These are phyloP conservation scores for Sclerotinia nivalis DNA, from an alignment of 2,329 filamentous ascomycete genomes.

Conservation along the genomic window DNA sequence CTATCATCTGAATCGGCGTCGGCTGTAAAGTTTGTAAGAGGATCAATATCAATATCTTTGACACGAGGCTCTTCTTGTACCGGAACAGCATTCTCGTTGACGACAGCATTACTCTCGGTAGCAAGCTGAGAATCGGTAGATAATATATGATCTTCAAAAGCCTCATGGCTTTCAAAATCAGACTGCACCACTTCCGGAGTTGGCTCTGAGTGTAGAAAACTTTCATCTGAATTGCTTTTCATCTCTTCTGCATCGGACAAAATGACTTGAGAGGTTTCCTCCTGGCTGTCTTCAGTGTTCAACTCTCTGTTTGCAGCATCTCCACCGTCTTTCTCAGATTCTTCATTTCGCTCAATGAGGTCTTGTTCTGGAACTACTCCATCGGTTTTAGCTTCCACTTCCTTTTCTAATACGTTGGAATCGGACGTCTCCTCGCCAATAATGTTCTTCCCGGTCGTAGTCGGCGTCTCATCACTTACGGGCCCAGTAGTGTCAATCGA, in stretches of 20 bases:
- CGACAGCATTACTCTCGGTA: not conserved
- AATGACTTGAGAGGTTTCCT: not conserved
- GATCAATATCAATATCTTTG: conserved; percentile 2
- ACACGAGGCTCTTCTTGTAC: not conserved
- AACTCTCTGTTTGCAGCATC: not conserved
- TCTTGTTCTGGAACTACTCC: not conserved
- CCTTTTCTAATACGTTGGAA: not conserved
- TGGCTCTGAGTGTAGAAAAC: not conserved
- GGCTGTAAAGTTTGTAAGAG: not conserved
- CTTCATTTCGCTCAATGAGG: not conserved
- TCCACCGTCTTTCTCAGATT: not conserved
- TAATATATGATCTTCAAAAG: not conserved
- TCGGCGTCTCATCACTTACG: not conserved
- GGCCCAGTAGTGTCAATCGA: not conserved
- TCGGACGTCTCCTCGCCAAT: not conserved
- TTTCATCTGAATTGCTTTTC: not conserved
- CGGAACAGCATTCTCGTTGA: not conserved
- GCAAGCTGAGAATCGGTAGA: not conserved
- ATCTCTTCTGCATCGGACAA: not conserved
- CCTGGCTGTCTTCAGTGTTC: not conserved
- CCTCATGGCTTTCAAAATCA: not conserved
- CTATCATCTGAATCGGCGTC: not conserved
- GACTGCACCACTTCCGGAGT: not conserved
- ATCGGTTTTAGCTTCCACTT: not conserved
- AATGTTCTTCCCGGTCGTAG: not conserved